A percentile compares a stretch with the other conserved stretches of the same genome.
Conservation (phyloP, 345 rosid species). For the Odontarrhena argentea region DNA sequence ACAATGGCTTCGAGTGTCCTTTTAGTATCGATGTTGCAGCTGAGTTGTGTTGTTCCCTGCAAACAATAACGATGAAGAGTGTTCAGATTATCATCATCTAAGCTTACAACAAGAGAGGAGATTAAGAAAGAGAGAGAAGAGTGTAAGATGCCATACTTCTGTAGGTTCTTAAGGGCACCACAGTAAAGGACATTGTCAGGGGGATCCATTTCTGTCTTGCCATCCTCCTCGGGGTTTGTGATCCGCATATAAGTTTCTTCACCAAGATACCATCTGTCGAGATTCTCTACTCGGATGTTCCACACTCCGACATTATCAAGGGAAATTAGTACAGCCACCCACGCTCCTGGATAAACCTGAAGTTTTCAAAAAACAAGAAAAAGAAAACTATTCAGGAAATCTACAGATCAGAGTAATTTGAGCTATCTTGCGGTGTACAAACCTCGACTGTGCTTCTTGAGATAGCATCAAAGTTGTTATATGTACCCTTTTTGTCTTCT, state of each 20-base stretch:
- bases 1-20: conserved; percentile 41
- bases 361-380: conserved; percentile 12
- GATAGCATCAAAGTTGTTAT: conserved; percentile 75
- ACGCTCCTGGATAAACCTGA: conserved; percentile 89
- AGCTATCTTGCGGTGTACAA: conserved; percentile 41
- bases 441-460: conserved; percentile 82
- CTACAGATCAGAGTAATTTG: not conserved
- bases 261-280: conserved; percentile 92
- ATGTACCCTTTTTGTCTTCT: conserved; percentile 62
- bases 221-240: conserved; percentile 78
- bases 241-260: conserved; percentile 90
- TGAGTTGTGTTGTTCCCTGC: conserved; percentile 47
- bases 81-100: not conserved
- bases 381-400: not conserved
- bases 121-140: not conserved
- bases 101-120: not conserved
- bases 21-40: conserved; percentile 43
- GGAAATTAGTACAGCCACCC: conserved; percentile 80
- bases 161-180: conserved; percentile 62
- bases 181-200: conserved; percentile 80
- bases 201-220: conserved; percentile 68
- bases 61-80: conserved; percentile 26
- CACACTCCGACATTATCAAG: conserved; percentile 89
- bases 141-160: conserved; percentile 7
- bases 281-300: conserved; percentile 88